Base-by-base conservation (phyloP, 768 basidiomycete species). In the Lactarius evosmus region DNA sequence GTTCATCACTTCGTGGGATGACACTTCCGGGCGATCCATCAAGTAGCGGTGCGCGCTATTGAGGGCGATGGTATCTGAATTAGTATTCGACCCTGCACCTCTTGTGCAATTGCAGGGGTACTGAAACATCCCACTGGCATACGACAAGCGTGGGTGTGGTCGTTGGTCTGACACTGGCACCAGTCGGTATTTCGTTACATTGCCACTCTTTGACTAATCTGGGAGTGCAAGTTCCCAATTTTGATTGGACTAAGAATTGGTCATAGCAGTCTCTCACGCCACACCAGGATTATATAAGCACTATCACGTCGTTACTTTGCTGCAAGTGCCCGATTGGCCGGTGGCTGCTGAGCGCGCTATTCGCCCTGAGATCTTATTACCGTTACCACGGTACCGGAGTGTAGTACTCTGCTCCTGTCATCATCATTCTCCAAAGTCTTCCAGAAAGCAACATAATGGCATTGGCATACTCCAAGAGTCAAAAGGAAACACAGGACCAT, bases 101-200 rank as follows among this genome's bases (percentile, higher is more conserved):
- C 50, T 27, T 25, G 22, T 49, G 30, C 32, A 6, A 34, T 54
- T 30, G n/a, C 46, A 60, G 41, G 32, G 29, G 7, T 32, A 9
- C 34, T 32, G 41, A 61, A 46, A 52, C 30, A 19, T 5, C 30
- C 30, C 50, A 52, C 2, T 30, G 11, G 25, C 29, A 52, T 30
- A 29, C 51, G 51, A 52, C 51, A 52, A 52, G 29, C 51, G 51
- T 52, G 33, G 53, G 41, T 51, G 32, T 16, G 40, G 40, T 53
- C 44, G 51, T 58, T 34, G 30, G 52, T 16, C 61, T n/a, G n/a
- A n/a, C n/a, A n/a, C n/a, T n/a, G n/a, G n/a, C n/a, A n/a, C n/a
- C n/a, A n/a, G n/a, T n/a, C n/a, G n/a, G n/a, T n/a, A 33, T 25
- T 9, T 33, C 40, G 29, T 30, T 32, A 32, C 33, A 17, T 11